Conservation (phyloP, 2,329 filamentous ascomycete genomes). For the Apiospora aurea region DNA sequence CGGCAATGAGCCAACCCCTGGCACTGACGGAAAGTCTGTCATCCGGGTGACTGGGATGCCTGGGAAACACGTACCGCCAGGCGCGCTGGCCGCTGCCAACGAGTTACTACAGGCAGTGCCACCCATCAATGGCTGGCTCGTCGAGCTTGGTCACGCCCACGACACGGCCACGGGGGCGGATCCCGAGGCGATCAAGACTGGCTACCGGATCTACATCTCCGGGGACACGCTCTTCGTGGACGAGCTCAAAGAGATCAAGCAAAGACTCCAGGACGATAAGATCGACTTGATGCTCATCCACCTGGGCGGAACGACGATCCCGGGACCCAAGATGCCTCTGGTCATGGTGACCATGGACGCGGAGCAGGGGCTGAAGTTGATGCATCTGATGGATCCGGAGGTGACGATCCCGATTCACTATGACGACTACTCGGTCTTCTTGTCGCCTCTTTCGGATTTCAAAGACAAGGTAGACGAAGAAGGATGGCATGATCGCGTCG, state of each 20-base stretch:
- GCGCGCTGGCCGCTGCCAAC: constrained; percentile 47
- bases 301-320: constrained; percentile 71
- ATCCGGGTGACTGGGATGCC: constrained; percentile 69
- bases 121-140: constrained; percentile 71
- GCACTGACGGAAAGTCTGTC: constrained; percentile 49
- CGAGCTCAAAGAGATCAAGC: constrained; percentile 67
- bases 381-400: constrained; percentile 65
- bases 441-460: constrained; percentile 66
- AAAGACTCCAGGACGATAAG: constrained; percentile 57
- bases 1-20: constrained; percentile 27
- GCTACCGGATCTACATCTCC: constrained; percentile 70
- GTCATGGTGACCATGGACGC: constrained; percentile 76
- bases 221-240: constrained; percentile 70
- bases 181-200: constrained; percentile 47
- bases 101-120: constrained; percentile 56
- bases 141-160: constrained; percentile 62
- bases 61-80: constrained; percentile 65
- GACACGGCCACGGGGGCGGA: constrained; percentile 30
- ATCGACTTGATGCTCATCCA: constrained; percentile 74
- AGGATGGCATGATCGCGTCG: constrained; percentile 58
- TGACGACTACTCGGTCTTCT: constrained; percentile 69
- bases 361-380: constrained; percentile 65
- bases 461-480: constrained; percentile 60
- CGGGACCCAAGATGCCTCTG: constrained; percentile 62
- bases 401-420: constrained; percentile 70